Conservation (phyloP, 1,139 yeast genomes). For the Torulaspora pretoriensis region DNA sequence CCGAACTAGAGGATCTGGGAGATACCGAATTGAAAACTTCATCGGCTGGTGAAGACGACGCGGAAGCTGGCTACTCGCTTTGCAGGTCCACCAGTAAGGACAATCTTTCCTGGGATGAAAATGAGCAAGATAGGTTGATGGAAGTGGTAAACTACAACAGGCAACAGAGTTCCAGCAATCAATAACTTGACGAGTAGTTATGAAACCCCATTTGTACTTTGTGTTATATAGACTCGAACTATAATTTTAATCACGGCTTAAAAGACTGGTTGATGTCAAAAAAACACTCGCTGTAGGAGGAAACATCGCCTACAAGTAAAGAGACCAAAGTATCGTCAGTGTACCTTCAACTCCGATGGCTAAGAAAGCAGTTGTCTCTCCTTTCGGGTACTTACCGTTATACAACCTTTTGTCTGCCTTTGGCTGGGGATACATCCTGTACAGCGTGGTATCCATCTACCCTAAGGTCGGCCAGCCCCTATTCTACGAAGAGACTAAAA, state of each 20-base stretch:
- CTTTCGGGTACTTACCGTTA: conserved; percentile 32
- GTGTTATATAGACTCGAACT: conserved; percentile 6
- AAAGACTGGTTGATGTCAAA: background rate
- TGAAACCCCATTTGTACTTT: conserved; percentile 5
- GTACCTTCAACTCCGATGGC: conserved; percentile 13
- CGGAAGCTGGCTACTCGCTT: conserved; percentile 36
- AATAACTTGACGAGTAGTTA: conserved; percentile 1
- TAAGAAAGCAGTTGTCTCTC: conserved; percentile 19
- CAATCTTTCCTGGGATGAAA: conserved; percentile 40
- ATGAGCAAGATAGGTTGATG: conserved; percentile 38
- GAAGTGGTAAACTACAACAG: conserved; percentile 36
- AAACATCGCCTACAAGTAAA: no score
- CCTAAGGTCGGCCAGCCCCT: conserved; percentile 50
- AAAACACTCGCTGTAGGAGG: background rate
- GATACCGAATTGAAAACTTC: conserved; percentile 25
- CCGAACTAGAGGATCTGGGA: conserved; percentile 24
- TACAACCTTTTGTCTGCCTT: conserved; percentile 67
- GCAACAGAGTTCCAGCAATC: conserved; percentile 13
- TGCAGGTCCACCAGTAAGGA: conserved; percentile 43
- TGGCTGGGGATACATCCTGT: conserved; percentile 61
- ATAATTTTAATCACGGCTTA: conserved; percentile 3
- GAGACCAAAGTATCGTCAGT: no score
- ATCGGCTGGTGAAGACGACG: conserved; percentile 27
- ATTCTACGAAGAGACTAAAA: conserved; percentile 55
- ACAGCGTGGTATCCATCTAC: conserved; percentile 44